Conservation (phyloP, 257 asterid species). For the Coffea canephora region DNA sequence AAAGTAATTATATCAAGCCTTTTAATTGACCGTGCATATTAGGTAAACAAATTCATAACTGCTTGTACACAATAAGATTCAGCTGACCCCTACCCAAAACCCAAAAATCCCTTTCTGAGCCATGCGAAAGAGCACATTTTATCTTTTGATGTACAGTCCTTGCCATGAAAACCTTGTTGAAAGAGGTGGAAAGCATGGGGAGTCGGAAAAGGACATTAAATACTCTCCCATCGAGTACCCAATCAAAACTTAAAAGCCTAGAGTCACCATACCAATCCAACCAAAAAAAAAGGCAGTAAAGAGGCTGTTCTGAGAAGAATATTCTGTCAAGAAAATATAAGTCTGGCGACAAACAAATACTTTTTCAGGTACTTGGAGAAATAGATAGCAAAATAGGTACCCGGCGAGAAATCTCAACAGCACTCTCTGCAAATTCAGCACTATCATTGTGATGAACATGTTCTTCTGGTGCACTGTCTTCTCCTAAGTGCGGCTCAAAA, state of each 20-base stretch:
- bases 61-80: background rate
- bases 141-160: background rate
- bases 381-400: constrained; percentile 36
- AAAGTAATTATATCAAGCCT: background rate
- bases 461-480: constrained; percentile 54
- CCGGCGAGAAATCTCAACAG: constrained; percentile 61
- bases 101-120: background rate
- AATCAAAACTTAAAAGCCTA: background rate
- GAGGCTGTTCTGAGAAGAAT: background rate
- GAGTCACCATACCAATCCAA: background rate
- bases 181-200: background rate
- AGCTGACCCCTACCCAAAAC: background rate
- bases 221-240: background rate
- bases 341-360: background rate
- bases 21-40: too few relatives aligned
- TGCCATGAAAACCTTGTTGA: background rate
- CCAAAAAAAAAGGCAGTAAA: background rate
- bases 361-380: constrained; percentile 10
- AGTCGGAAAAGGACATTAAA: background rate
- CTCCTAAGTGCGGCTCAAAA: constrained; percentile 57
- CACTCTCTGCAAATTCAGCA: constrained; percentile 53
- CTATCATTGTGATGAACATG: constrained; percentile 46
- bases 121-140: background rate
- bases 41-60: background rate
- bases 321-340: background rate